phyloP scores from a whole-genome alignment of 352 stramenopile genomes.

The Pythium rishiriense region DNA sequence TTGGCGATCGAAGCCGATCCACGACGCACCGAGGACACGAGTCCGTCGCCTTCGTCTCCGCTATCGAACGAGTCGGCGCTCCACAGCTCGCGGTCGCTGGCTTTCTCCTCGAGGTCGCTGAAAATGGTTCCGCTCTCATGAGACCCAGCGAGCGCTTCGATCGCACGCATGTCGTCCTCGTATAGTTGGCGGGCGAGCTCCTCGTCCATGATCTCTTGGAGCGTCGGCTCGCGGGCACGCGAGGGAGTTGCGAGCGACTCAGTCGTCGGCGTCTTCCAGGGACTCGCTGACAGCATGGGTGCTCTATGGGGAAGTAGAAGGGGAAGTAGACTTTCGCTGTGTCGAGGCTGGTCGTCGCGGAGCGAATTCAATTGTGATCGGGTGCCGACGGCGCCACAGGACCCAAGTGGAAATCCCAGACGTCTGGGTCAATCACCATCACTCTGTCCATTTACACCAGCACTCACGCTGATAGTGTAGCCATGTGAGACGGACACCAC shows the following conservation, averaged over 20 bases:
- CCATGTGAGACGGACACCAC: no score
- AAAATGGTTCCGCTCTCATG: constrained; percentile 35
- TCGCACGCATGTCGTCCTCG: constrained; percentile 50
- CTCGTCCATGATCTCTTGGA: constrained; percentile 78
- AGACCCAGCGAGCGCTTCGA: constrained; percentile 38
- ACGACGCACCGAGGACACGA: no score
- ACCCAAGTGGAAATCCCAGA: no score
- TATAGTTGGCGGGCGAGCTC: constrained; percentile 62
- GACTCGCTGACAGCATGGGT: constrained; percentile 3
- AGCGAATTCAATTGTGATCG: constrained; percentile 1
- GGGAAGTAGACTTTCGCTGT: not conserved
- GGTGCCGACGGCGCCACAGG: no score
- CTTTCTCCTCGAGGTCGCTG: constrained; percentile 30
- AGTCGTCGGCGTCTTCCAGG: not conserved
- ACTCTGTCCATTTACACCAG: no score
- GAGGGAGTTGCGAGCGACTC: no score
- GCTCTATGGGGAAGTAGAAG: not conserved
- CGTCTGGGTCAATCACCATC: no score
- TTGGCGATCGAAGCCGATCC: no score
- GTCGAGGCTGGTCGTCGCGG: no score
- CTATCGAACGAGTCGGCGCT: constrained; percentile 32
- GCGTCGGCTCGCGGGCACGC: constrained; percentile 12
- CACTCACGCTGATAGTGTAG: no score
- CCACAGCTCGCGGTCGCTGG: constrained; percentile 37
- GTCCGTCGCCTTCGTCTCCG: constrained; percentile 12